These are phyloP conservation scores for Cubamyces lactineus DNA, from an alignment of 768 basidiomycete genomes.

Conservation along the genomic window DNA sequence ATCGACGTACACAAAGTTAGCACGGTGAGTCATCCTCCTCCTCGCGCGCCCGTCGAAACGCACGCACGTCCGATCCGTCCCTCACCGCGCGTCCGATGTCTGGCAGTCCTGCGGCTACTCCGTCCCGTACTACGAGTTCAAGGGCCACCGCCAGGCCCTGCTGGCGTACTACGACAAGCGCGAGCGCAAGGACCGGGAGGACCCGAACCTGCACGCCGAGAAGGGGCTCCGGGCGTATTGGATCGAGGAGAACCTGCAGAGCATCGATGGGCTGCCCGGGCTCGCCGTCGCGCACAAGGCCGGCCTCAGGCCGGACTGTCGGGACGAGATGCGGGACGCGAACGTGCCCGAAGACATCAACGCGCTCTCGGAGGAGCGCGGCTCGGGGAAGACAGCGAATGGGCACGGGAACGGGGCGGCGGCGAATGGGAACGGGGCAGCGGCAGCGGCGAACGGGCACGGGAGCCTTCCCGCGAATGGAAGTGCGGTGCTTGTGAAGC, in stretches of 20 bases:
- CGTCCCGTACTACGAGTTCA: constrained; percentile 62
- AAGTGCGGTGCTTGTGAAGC: background rate
- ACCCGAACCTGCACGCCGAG: constrained; percentile 27
- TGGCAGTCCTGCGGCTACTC: constrained; percentile 67
- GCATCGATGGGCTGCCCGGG: constrained; percentile 61
- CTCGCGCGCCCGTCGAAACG: background rate
- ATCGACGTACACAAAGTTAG: constrained; percentile 63
- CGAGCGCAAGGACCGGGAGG: constrained; percentile 46
- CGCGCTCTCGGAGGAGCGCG: no score
- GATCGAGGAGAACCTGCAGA: constrained; percentile 50
- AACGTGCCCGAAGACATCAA: background rate
- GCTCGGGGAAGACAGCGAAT: background rate
- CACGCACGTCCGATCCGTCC: no score
- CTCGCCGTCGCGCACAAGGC: constrained; percentile 39
- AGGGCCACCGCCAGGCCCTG: constrained; percentile 56
- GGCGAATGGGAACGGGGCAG: background rate
- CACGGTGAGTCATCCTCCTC: constrained; percentile 38
- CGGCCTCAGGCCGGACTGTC: constrained; percentile 2
- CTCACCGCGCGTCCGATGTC: no score
- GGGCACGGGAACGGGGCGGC: background rate
- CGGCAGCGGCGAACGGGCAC: background rate
- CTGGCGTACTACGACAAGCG: constrained; percentile 47
- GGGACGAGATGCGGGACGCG: constrained; percentile 25
- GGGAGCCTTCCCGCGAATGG: background rate
- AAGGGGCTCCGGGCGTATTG: constrained; percentile 62